Evolutionary conservation across 345 rosid genomes (phyloP), one percentile per base, ranked within the genome.

Genomic region (Adansonia digitata): DNA sequence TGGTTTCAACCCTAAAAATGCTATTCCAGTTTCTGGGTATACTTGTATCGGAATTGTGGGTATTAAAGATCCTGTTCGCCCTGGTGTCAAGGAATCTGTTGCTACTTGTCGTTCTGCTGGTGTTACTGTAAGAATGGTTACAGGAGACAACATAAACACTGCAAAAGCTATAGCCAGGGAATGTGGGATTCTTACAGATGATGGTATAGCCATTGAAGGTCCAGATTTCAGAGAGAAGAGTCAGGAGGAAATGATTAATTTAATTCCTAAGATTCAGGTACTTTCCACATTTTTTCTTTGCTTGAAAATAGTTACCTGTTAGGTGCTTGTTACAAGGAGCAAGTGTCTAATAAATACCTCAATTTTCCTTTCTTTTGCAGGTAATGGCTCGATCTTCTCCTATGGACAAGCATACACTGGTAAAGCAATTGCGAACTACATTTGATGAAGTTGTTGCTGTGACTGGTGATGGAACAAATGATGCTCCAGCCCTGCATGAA

Each of bases 341-440:
- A 37, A 63, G 69, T 14, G 51, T 69, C 24, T 55, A 7, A 57
- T 55, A 20, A 29, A 17, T 37, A 26, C 49, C 71, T 72, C 5
- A 65, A 18, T 5, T 64, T 69, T 55, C 59, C 27, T 48, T 61
- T 75, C 27, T 67, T 72, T 82, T 78, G 60, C 53, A 91, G 97
- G 98, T 94, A 81, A 94, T 94, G 97, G 97, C 92, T 74, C 90
- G 97, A 42, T 94, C 97, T 66, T 94, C 97, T 7, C 98, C 97
- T 11, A 81, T 91, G 78, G 97, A 92, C 84, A 94, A 92, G 76
- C 97, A 94, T 77, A 88, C 92, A 48, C 83, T 94, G 70, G 98
- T 94, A 74, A 89, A 82, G 74, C 94, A 92, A 49, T 80, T 94
- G 78, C 81, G 94, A 73, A 89, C 97, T 27, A 90, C 97, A 7